phyloP scores from a whole-genome alignment of 805 yeast genomes.

The Danielozyma ontarioensis region DNA sequence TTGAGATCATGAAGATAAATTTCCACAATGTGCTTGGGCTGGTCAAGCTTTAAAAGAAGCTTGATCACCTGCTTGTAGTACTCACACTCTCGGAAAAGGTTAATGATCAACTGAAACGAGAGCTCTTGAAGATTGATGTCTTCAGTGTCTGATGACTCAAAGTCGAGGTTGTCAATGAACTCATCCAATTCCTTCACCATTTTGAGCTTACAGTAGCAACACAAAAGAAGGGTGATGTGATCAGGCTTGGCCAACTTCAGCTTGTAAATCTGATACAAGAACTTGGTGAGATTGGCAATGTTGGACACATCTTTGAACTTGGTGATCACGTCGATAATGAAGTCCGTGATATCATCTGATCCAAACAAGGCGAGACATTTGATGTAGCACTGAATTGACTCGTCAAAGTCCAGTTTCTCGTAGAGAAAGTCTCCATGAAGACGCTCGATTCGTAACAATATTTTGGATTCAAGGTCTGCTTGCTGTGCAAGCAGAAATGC shows the following conservation, averaged over 20 bases:
- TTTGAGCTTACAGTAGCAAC: conserved; percentile 76
- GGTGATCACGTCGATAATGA: conserved; percentile 67
- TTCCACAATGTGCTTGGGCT: conserved; percentile 70
- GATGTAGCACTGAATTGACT: conserved; percentile 73
- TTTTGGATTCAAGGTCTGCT: conserved; percentile 22
- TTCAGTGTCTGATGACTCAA: conserved; percentile 14
- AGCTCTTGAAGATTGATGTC: conserved; percentile 36
- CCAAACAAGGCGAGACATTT: conserved; percentile 27
- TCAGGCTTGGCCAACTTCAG: conserved; percentile 60
- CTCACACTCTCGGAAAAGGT: conserved; percentile 67
- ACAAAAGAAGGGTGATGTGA: conserved; percentile 74
- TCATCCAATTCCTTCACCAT: conserved; percentile 49
- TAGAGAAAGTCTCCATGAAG: conserved; percentile 72
- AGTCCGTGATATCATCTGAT: conserved; percentile 4
- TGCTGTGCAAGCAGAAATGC: conserved; percentile 65
- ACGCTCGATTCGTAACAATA: conserved; percentile 23
- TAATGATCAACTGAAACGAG: conserved; percentile 63
- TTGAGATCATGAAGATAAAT: conserved; percentile 64
- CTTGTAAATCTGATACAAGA: conserved; percentile 56
- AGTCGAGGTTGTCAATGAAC: conserved; percentile 45
- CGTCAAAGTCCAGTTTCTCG: conserved; percentile 57
- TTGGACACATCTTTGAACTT: conserved; percentile 75
- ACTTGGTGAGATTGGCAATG: conserved; percentile 57
- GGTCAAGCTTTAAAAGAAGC: conserved; percentile 66
- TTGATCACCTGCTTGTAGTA: conserved; percentile 62